Base-by-base conservation (phyloP, 2,329 filamentous ascomycete species). In the Stachybotrys echinatus region DNA sequence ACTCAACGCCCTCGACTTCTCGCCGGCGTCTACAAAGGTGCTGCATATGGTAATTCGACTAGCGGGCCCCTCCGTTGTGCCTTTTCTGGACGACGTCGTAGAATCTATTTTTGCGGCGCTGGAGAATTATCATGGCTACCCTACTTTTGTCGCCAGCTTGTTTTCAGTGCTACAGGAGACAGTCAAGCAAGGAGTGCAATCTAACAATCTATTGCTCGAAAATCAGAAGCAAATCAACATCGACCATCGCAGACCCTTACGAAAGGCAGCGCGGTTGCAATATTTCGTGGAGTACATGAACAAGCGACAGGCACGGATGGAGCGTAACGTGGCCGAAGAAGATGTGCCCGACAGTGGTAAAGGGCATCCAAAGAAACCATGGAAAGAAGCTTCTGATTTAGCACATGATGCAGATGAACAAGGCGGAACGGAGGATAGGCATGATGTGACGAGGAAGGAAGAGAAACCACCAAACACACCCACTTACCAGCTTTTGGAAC, bases 91-190 rank as follows among this genome's bases (percentile, higher is more conserved):
- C 61, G 94, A 99, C 62, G 82, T 96, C 1, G 84, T 97, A 3
- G 87, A 85, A 5, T 92, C 89, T 1, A 90, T 99, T 38, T 97
- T 99, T 65, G 87, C 88, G 0, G 90, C 92, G 0, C 72, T 99
- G n/a, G 91, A 96, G 57, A 89, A 90, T 60, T 99, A 94, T 60
- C 94, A 99, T 60, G 94, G 94, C 2, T 97, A 99, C 64, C 85
- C 90, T 1, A 72, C 79, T 18, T 84, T 99, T 50, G 92, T 95
- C 1, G 90, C 96, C 62, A 80, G 85, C 43, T 74, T 99, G 6
- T 99, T 97, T 64, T 74, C 81, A 2, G 90, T 95, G 0, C 72
- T 99, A 5, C 85, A 83, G 48, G 88, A 90, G 52, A 83, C 97
- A 50, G 89, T 94, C 12, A 83, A 89, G 48, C 89, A 96, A 68